phyloP scores from a whole-genome alignment of 2,329 filamentous ascomycete species.

The Chaetomium sp. region DNA sequence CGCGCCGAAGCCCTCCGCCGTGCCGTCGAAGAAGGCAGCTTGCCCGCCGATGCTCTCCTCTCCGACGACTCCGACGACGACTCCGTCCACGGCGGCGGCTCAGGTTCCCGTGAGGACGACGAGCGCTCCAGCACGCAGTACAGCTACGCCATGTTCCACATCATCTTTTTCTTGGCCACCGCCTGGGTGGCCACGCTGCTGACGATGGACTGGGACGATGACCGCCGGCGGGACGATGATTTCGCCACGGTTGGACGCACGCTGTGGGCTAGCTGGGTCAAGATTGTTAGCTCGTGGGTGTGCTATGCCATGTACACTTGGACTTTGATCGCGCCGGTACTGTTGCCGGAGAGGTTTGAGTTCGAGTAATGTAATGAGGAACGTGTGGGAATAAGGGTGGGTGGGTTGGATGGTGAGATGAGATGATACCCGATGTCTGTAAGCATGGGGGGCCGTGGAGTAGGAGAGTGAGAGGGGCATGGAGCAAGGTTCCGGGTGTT shows the following conservation, averaged over 20 bases:
- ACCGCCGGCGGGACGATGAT: slow-evolving; percentile 50
- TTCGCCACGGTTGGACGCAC: slow-evolving; percentile 92
- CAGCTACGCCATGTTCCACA: slow-evolving; percentile 90
- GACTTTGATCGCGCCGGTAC: slow-evolving; percentile 81
- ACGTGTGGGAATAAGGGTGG: neutral
- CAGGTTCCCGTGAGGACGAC: slow-evolving; percentile 65
- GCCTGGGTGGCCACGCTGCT: slow-evolving; percentile 92
- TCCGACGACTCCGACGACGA: slow-evolving; percentile 55
- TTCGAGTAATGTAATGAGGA: slow-evolving; percentile 31
- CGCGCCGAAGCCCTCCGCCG: slow-evolving; percentile 83
- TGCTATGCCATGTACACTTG: slow-evolving; percentile 93
- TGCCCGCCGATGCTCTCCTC: slow-evolving; percentile 84
- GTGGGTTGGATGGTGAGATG: neutral
- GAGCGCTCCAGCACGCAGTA: slow-evolving; percentile 88
- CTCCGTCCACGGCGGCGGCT: slow-evolving; percentile 39
- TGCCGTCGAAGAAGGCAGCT: slow-evolving; percentile 84
- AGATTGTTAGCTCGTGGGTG: slow-evolving; percentile 95
- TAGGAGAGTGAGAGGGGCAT: too few species aligned
- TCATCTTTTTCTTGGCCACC: slow-evolving; percentile 96
- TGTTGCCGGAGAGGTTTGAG: slow-evolving; percentile 82
- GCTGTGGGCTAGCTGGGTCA: slow-evolving; percentile 98
- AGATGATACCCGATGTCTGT: neutral
- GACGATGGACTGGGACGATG: slow-evolving; percentile 64
- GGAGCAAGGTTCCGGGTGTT: too few species aligned
- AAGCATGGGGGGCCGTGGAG: too few species aligned